These are phyloP conservation scores for Pyrenopolyporus hunteri DNA, from an alignment of 495 filamentous ascomycete species.

Conservation along the genomic window DNA sequence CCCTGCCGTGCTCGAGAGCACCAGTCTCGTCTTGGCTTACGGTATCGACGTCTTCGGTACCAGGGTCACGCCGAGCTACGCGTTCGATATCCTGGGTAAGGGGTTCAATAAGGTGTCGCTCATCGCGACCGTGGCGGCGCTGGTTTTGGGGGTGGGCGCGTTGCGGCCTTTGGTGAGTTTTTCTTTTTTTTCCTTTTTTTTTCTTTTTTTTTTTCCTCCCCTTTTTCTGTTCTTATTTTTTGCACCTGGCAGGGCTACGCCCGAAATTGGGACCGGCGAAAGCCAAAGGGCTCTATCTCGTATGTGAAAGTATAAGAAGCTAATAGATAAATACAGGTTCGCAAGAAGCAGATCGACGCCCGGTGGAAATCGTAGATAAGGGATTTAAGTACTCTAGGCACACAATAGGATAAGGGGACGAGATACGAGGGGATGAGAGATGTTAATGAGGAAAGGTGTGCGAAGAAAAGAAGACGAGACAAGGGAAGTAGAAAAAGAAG, in stretches of 20 bases:
- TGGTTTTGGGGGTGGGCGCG: slow-evolving; percentile 73
- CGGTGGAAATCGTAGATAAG: slow-evolving; percentile 41
- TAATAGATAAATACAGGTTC: slow-evolving; percentile 38
- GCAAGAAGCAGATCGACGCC: slow-evolving; percentile 50
- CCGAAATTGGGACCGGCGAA: too few species aligned
- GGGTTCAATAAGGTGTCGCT: slow-evolving; percentile 90
- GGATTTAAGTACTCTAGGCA: neutral
- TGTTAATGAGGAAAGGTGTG: neutral
- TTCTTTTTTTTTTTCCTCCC: slow-evolving; percentile 19
- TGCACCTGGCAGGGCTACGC: neutral
- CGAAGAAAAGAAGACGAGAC: neutral
- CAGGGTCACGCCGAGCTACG: slow-evolving; percentile 77
- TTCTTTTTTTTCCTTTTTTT: neutral
- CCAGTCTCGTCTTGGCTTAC: slow-evolving; percentile 87
- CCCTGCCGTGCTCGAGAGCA: slow-evolving; percentile 88
- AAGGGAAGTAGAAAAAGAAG: too few species aligned
- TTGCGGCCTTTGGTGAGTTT: slow-evolving; percentile 84
- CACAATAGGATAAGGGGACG: neutral
- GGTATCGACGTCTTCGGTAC: slow-evolving; percentile 90
- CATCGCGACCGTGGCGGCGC: slow-evolving; percentile 77
- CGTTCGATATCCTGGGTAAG: slow-evolving; percentile 92
- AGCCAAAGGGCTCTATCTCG: too few species aligned
- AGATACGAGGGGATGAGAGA: neutral
- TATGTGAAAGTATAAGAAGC: neutral
- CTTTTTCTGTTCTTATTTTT: neutral